These are phyloP conservation scores for Yamadazyma scolyti DNA, from an alignment of 805 yeast genomes.

Conservation along the genomic window DNA sequence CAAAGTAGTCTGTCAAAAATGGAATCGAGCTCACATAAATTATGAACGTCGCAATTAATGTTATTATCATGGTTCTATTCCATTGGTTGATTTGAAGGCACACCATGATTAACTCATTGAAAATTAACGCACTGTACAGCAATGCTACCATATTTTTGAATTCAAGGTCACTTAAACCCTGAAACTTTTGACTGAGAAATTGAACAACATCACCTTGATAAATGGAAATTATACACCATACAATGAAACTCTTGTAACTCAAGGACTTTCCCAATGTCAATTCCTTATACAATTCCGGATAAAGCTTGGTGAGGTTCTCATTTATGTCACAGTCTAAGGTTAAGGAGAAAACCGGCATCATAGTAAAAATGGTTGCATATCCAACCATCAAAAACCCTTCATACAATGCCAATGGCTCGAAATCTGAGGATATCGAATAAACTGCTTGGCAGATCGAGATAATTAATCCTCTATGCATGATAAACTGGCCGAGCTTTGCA, in stretches of 20 bases:
- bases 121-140: conserved; percentile 71
- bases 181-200: conserved; percentile 71
- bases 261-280: conserved; percentile 83
- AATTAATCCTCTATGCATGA: conserved; percentile 91
- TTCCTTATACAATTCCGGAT: conserved; percentile 94
- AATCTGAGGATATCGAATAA: conserved; percentile 77
- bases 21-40: conserved; percentile 77
- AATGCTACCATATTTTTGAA: conserved; percentile 81
- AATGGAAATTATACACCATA: conserved; percentile 87
- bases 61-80: conserved; percentile 71
- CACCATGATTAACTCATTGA: conserved; percentile 91
- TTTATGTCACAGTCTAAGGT: conserved; percentile 90
- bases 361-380: conserved; percentile 92
- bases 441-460: conserved; percentile 95
- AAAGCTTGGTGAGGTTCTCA: conserved; percentile 80
- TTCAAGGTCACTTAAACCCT: conserved; percentile 50
- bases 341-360: conserved; percentile 96
- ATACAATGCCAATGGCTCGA: conserved; percentile 91
- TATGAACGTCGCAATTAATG: conserved; percentile 67
- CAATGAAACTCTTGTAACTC: conserved; percentile 81
- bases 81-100: conserved; percentile 90
- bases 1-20: conserved; percentile 81
- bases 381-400: conserved; percentile 99
- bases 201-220: conserved; percentile 90
- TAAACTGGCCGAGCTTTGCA: conserved; percentile 92